phyloP scores from a whole-genome alignment of 164 flowering plant genomes.

The Vitis amurensis region DNA sequence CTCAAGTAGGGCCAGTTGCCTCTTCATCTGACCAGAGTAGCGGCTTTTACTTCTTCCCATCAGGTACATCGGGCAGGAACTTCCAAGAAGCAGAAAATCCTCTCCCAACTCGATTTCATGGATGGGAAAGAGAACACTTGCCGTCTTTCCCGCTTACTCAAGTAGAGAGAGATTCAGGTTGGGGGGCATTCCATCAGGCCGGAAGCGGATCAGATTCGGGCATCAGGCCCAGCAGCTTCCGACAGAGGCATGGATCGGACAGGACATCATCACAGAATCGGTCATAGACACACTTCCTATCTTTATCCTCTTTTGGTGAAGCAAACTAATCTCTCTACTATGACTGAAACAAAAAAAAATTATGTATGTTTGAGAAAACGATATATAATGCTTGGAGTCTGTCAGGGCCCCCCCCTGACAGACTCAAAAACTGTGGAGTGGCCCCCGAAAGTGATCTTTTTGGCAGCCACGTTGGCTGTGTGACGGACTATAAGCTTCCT shows the following conservation, averaged over 20 bases:
- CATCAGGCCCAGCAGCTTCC: conserved; percentile 49
- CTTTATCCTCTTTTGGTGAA: conserved; percentile 35
- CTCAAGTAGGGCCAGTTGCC: conserved; percentile 41
- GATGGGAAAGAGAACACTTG: conserved; percentile 81
- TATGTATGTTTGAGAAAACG: conserved; percentile 32
- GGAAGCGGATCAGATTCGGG: conserved; percentile 46
- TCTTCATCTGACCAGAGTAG: conserved; percentile 61
- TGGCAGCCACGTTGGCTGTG: conserved; percentile 33
- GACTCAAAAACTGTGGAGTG: conserved; percentile 28
- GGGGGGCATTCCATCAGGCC: conserved; percentile 64
- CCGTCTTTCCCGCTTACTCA: conserved; percentile 54
- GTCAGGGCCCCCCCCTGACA: conserved; percentile 21
- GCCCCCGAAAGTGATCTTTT: conserved; percentile 20
- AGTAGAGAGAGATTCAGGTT: conserved; percentile 61
- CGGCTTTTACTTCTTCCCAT: conserved; percentile 57
- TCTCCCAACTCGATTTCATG: conserved; percentile 42
- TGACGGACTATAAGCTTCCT: conserved; percentile 40
- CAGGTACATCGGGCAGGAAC: conserved; percentile 55
- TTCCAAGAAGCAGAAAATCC: conserved; percentile 63
- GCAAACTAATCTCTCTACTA: conserved; percentile 14
- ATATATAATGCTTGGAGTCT: conserved; percentile 32
- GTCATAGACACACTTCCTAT: conserved; percentile 31
- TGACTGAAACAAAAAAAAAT: conserved; percentile 24
- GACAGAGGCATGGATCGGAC: conserved; percentile 77
- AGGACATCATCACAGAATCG: conserved; percentile 67